phyloP scores from a whole-genome alignment of 768 basidiomycete species.

The Podaxis sp. region DNA sequence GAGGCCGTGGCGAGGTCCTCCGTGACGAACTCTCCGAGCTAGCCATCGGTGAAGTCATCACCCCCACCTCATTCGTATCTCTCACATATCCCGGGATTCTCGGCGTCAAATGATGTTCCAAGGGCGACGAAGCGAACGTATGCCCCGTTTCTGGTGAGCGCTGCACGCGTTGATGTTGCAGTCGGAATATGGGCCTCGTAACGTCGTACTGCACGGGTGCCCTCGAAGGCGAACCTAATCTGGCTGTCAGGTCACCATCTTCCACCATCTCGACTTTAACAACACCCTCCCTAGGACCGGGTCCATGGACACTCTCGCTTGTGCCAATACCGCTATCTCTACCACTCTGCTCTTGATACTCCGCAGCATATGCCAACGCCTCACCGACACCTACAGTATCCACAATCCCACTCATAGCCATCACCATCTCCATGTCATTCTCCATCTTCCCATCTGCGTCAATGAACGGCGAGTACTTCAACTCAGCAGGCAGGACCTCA shows the following conservation, averaged over 20 bases:
- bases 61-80: slow-evolving; percentile 9
- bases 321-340: slow-evolving; percentile 48
- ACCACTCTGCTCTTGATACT: slow-evolving; percentile 17
- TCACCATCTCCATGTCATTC: slow-evolving; percentile 12
- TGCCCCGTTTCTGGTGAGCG: slow-evolving; percentile 13
- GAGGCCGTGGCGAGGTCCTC: slow-evolving; percentile 47
- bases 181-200: slow-evolving; percentile 25
- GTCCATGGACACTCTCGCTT: slow-evolving; percentile 36
- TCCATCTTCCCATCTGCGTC: slow-evolving; percentile 21
- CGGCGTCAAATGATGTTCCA: slow-evolving; percentile 7
- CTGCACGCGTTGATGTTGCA: slow-evolving; percentile 11
- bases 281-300: background rate
- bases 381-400: slow-evolving; percentile 63
- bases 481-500: slow-evolving; percentile 43
- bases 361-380: slow-evolving; percentile 49
- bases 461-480: slow-evolving; percentile 47
- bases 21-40: slow-evolving; percentile 28
- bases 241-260: slow-evolving; percentile 4
- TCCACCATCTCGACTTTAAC: slow-evolving; percentile 12
- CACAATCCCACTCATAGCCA: slow-evolving; percentile 14
- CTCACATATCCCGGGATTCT: slow-evolving; percentile 10
- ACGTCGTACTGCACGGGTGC: slow-evolving; percentile 35
- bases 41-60: slow-evolving; percentile 12
- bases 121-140: slow-evolving; percentile 23
- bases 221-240: slow-evolving; percentile 4